Evolutionary conservation across 768 basidiomycete genomes (phyloP), one percentile per base, ranked within the genome.

Genomic region (Lactarius tabidus): DNA sequence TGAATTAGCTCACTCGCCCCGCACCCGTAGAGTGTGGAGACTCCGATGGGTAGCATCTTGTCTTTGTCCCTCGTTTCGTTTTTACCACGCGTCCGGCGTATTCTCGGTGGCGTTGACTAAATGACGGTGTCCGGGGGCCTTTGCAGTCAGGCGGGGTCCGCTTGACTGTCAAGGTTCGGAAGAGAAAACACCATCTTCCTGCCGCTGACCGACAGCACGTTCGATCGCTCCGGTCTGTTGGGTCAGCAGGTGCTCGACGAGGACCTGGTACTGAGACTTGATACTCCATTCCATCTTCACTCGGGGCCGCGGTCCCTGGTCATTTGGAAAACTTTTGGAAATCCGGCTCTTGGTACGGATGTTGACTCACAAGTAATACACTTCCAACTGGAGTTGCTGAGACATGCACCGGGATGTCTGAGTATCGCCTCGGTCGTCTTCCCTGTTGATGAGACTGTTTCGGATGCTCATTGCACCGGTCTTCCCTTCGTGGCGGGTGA

Each of bases 161-260:
- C 12, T 51, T 51, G 48, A 14, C 23, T 2, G 23, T 26, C 48
- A 15, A 26, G 14, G 12, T n/a, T 14, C 2, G 14, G 15, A 15
- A 23, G 28, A 6, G 7, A 23, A 4, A 23, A 23, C 45, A 28
- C 39, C 20, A 15, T 17, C 33, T 59, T 35, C 58, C 41, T 35
- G 15, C 51, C 23, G 55, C 59, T 61, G 54, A 57, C 59, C 36
- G 52, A 59, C 35, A 10, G 3, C 18, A 10, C n/a, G 3, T 33
- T 55, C 20, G 52, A 60, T 65, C 43, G 51, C 12, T 43, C 60
- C 64, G 64, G 38, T n/a, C 20, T 43, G 17, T 60, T 65, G 64
- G 64, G 56, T 65, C 55, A 57, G 48, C 28, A 33, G 29, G 29
- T 43, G 2, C 26, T 45, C n/a, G 15, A 61, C 38, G 29, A 35